phyloP scores from a whole-genome alignment of 2,329 filamentous ascomycete species.

The Fusarium keratoplasticum region DNA sequence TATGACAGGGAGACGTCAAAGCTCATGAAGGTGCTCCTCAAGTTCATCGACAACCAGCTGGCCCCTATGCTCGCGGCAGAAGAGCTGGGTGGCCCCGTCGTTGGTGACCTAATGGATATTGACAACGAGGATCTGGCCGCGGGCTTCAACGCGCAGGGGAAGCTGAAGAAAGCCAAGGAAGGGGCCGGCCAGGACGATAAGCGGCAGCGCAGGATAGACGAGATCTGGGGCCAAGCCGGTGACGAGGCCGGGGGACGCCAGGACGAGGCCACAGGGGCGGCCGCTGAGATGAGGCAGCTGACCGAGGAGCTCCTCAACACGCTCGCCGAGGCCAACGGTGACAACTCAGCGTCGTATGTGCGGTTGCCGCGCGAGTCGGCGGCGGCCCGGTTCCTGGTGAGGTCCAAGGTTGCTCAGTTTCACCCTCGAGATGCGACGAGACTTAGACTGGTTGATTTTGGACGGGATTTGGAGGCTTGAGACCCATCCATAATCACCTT shows the following conservation, averaged over 20 bases:
- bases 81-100: slow-evolving; percentile 84
- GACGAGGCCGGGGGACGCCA: slow-evolving; percentile 42
- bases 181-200: slow-evolving; percentile 56
- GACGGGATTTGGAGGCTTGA: slow-evolving; percentile 69
- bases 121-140: slow-evolving; percentile 68
- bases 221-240: slow-evolving; percentile 66
- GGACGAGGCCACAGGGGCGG: slow-evolving; percentile 64
- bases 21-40: slow-evolving; percentile 73
- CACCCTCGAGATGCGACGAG: slow-evolving; percentile 72
- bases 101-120: slow-evolving; percentile 77
- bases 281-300: slow-evolving; percentile 68
- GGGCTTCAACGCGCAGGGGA: slow-evolving; percentile 71
- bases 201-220: slow-evolving; percentile 71
- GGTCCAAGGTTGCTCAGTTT: slow-evolving; percentile 74
- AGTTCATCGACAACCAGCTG: slow-evolving; percentile 77
- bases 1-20: slow-evolving; percentile 71
- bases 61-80: slow-evolving; percentile 84
- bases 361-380: slow-evolving; percentile 70
- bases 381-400: slow-evolving; percentile 71
- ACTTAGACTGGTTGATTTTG: slow-evolving; percentile 72
- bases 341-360: slow-evolving; percentile 68
- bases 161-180: slow-evolving; percentile 61
- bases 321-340: slow-evolving; percentile 65
- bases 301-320: slow-evolving; percentile 71
- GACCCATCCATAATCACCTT: background rate